Evolutionary conservation across 768 basidiomycete genomes (phyloP).

Genomic region (Russula sp.): DNA sequence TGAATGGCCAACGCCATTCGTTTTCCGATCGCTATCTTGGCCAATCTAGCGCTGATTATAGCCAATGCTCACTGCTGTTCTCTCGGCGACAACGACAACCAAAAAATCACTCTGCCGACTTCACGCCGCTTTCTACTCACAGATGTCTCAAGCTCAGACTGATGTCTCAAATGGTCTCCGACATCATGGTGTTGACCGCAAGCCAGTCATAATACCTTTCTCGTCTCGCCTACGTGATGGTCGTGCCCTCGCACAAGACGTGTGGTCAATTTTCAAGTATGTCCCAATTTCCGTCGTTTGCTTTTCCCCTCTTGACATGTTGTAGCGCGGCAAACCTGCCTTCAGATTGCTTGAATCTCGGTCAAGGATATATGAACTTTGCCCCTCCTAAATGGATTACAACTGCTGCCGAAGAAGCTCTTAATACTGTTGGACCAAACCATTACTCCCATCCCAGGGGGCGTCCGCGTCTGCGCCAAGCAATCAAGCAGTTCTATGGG

Average conservation of each 20-base stretch:
- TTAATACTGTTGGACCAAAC: constrained; percentile 55
- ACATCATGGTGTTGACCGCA: constrained; percentile 25
- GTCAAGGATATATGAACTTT: constrained; percentile 90
- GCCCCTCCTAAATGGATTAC: constrained; percentile 74
- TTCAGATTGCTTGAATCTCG: constrained; percentile 88
- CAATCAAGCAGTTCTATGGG: constrained; percentile 75
- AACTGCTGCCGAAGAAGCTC: constrained; percentile 62
- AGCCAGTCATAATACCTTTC: constrained; percentile 52
- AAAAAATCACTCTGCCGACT: constrained; percentile 12
- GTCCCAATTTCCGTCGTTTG: constrained; percentile 10
- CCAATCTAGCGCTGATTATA: neutral
- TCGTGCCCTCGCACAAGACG: constrained; percentile 72
- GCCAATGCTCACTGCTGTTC: neutral
- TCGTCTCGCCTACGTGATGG: constrained; percentile 70
- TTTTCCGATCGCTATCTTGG: neutral
- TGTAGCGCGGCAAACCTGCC: constrained; percentile 81
- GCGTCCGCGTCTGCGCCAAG: constrained; percentile 77
- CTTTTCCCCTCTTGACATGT: constrained; percentile 5
- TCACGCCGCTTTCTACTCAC: constrained; percentile 6
- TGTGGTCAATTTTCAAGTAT: constrained; percentile 90
- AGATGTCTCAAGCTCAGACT: constrained; percentile 6
- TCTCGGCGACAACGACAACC: constrained; percentile 1
- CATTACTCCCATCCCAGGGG: constrained; percentile 93
- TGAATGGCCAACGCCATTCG: too few species aligned
- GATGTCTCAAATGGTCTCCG: constrained; percentile 12